Evolutionary conservation across 2,329 filamentous ascomycete genomes (phyloP), one percentile per base, ranked within the genome.

Genomic region (Fusarium subtropicale): DNA sequence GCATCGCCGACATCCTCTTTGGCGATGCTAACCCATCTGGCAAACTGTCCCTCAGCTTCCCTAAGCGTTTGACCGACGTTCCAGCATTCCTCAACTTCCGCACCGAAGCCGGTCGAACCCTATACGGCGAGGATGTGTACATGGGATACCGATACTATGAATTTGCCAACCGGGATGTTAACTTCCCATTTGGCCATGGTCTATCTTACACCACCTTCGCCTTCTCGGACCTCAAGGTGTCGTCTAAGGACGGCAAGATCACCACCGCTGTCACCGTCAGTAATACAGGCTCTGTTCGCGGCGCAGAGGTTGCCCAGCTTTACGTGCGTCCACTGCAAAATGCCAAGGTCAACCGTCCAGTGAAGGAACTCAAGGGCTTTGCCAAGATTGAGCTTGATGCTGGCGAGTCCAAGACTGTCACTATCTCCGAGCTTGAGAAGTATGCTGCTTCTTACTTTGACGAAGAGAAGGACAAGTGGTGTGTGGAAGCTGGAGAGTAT

Each of bases 61-160:
- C 93, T 1, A 83, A 83, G 54, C 83, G 84, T 18, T 76, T 91
- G 1, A 86, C 91, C 74, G 90, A 94, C 74, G 93, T 91, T 65
- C 92, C 92, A 2, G 87, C 91, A 0, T 94, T 90, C 79, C 83
- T 93, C 72, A 94, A 93, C 81, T 95, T 90, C 78, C 82, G 85
- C 38, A 86, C 86, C 15, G 91, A 95, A 77, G 88, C 89, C 36
- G 87, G 91, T 45, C 86, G 91, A 60, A 89, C 90, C 0, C 81
- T 93, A 2, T 96, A 95, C 75, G 91, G 91, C 47, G 92, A 96
- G 78, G 92, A 93, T 64, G 83, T 96, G 46, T 95, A 93, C 77
- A 84, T 95, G 38, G 92, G 92, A 5, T 96, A 96, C 80, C 85
- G 92, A 24, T 93, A 90, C 81, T 96, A 93, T 77, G 92, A 96